Evolutionary conservation across 352 stramenopile genomes (phyloP).

Genomic region (Phytophthora pinifolia): DNA sequence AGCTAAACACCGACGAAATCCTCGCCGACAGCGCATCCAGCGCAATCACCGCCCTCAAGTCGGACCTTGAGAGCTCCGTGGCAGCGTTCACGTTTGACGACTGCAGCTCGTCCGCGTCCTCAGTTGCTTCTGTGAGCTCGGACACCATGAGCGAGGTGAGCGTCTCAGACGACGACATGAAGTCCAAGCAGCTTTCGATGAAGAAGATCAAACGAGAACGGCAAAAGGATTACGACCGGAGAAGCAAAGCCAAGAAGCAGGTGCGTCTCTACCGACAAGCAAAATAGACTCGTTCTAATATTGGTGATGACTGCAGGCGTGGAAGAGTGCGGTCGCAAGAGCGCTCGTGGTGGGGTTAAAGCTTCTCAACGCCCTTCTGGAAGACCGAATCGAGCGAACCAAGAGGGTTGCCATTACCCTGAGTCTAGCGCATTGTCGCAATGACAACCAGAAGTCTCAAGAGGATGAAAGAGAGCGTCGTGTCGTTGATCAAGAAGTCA

Average conservation of each 20-base stretch:
- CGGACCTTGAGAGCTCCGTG: neutral
- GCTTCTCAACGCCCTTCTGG: slow-evolving; percentile 21
- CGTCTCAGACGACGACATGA: slow-evolving; percentile 8
- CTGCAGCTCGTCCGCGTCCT: slow-evolving; percentile 3
- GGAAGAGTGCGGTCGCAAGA: neutral
- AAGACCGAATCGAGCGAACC: slow-evolving; percentile 18
- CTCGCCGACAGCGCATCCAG: neutral
- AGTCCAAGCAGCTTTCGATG: neutral
- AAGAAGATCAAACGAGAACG: slow-evolving; percentile 1
- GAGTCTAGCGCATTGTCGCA: slow-evolving; percentile 5
- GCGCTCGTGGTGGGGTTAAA: slow-evolving; percentile 19
- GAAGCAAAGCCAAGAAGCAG: no score
- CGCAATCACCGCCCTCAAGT: slow-evolving; percentile 1
- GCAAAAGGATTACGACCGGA: slow-evolving; percentile 8
- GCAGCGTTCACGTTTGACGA: neutral
- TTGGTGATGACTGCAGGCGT: no score
- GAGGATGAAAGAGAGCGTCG: slow-evolving; percentile 8
- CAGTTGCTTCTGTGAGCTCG: neutral
- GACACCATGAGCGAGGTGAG: slow-evolving; percentile 3
- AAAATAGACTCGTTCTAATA: no score
- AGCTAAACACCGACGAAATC: slow-evolving; percentile 8
- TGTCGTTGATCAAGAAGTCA: slow-evolving; percentile 4
- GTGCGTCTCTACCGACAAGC: neutral
- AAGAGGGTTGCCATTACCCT: slow-evolving; percentile 8
- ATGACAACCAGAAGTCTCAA: slow-evolving; percentile 8